Evolutionary conservation across 2,329 filamentous ascomycete species (phyloP), one percentile per base, ranked within the genome.

Genomic region (Nigrospora sphaerica): DNA sequence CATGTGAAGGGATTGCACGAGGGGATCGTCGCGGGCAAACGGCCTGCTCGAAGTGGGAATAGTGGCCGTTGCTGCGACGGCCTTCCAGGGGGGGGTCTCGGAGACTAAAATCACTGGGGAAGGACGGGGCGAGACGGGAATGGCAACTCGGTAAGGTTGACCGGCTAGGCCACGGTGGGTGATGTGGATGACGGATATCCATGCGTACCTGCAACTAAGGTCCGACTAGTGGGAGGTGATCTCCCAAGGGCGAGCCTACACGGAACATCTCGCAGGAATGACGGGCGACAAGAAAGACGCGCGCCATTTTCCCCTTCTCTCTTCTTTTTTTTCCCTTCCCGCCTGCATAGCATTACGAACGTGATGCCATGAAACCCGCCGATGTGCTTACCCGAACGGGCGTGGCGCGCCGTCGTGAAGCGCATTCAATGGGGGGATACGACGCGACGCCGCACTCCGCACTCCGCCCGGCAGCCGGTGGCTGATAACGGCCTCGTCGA

Each of bases 131-230:
- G 47, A 46, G 45, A 54, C 50, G 34, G 50, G 49, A 54, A 52
- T 52, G 52, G 52, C 52, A 54, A 50, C 50, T 54, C 52, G 48
- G 49, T 52, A 50, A 51, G 44, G 49, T 39, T 46, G 31, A 49
- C 34, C 34, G 34, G 34, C 34, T 36, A 17, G 34, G 34, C 34
- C 34, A 36, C 6, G 16, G 34, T 36, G 34, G 34, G 16, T 17
- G 23, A 28, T 28, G 23, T 28, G 23, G 23, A 28, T 28, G 23
- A 28, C 23, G 45, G 42, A 42, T 46, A 52, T 35, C 47, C 51
- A 53, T 49, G 48, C 46, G 47, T 47, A 28, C 18, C 38, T 39
- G 38, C 38, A 39, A 39, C 18, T 14, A 23, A 28, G 23, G 23
- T 10, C 23, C 23, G 23, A 28, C 23, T 28, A 36, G 14, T 6